These are phyloP conservation scores for Echites panduratus DNA, from an alignment of 257 asterid species.

Conservation along the genomic window DNA sequence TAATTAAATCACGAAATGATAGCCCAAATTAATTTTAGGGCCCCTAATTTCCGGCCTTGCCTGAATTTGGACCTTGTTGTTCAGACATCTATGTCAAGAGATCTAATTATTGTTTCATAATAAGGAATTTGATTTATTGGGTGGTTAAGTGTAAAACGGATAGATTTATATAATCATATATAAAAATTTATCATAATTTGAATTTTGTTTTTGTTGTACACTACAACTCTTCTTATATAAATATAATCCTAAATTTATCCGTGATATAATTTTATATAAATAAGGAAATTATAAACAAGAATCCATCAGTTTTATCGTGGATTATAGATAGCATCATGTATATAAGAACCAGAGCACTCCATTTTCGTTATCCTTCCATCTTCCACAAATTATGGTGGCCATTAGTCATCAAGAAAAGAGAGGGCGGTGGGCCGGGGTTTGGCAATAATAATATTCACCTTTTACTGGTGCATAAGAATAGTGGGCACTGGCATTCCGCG, in stretches of 20 bases:
- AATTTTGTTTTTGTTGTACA: too few species aligned
- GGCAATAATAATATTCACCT: constrained; percentile 1
- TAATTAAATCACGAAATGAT: background rate
- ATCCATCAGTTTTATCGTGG: too few species aligned
- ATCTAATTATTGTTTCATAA: background rate
- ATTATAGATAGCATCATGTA: too few species aligned
- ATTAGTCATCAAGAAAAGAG: background rate
- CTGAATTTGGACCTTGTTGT: background rate
- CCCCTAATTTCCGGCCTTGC: background rate
- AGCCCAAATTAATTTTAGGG: background rate
- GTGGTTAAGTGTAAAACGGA: too few species aligned
- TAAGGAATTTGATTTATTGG: background rate
- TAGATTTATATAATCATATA: too few species aligned
- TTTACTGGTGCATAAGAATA: background rate
- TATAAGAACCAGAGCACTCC: too few species aligned
- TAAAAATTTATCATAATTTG: too few species aligned
- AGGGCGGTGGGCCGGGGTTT: constrained; percentile 7
- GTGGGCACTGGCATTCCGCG: background rate
- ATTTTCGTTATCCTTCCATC: background rate
- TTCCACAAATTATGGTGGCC: background rate
- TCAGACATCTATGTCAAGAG: background rate
- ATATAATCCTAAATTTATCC: too few species aligned
- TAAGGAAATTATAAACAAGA: too few species aligned
- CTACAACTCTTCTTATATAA: too few species aligned
- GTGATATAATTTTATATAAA: too few species aligned